phyloP scores from a whole-genome alignment of 768 basidiomycete genomes.

The Auriscalpium orientale region DNA sequence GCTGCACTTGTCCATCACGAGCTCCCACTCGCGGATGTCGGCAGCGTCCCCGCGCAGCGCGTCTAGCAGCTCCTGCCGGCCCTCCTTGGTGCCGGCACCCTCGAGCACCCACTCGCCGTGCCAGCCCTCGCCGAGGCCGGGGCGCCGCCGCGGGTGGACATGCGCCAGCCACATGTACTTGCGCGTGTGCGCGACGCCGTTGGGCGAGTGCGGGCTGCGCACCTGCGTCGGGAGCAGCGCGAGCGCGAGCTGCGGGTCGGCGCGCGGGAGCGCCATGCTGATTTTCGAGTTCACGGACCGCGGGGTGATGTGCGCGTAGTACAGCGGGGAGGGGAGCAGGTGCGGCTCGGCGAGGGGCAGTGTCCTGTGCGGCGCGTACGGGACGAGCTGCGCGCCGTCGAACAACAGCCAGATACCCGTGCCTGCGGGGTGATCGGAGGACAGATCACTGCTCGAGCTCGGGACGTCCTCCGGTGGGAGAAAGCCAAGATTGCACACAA shows the following conservation, averaged over 20 bases:
- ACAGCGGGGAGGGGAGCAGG: conserved; percentile 65
- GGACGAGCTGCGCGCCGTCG: conserved; percentile 53
- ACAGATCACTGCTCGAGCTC: conserved; percentile 9
- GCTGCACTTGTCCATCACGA: conserved; percentile 55
- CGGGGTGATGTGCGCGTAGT: conserved; percentile 62
- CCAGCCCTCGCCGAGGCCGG: conserved; percentile 59
- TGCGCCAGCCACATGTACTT: conserved; percentile 62
- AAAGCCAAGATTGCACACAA: conserved; percentile 77
- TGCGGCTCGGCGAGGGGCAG: conserved; percentile 51
- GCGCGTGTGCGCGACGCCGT: conserved; percentile 51
- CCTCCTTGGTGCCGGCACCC: conserved; percentile 67
- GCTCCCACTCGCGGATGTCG: conserved; percentile 37
- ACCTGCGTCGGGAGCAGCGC: conserved; percentile 39
- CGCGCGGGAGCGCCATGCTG: conserved; percentile 24
- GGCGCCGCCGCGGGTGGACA: conserved; percentile 24
- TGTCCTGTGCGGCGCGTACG: conserved; percentile 49
- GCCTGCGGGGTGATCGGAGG: conserved; percentile 11
- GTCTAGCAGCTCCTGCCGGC: conserved; percentile 46
- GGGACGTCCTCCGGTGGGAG: conserved; percentile 37
- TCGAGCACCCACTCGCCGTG: conserved; percentile 76
- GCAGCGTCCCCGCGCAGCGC: conserved; percentile 36
- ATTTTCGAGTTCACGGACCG: conserved; percentile 23
- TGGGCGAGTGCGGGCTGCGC: conserved; percentile 52
- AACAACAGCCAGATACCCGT: conserved; percentile 66
- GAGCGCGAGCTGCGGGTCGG: conserved; percentile 35